Evolutionary conservation across 306 rosid species (phyloP), one percentile per base, ranked within the genome.

Genomic region (Quercus ilex): DNA sequence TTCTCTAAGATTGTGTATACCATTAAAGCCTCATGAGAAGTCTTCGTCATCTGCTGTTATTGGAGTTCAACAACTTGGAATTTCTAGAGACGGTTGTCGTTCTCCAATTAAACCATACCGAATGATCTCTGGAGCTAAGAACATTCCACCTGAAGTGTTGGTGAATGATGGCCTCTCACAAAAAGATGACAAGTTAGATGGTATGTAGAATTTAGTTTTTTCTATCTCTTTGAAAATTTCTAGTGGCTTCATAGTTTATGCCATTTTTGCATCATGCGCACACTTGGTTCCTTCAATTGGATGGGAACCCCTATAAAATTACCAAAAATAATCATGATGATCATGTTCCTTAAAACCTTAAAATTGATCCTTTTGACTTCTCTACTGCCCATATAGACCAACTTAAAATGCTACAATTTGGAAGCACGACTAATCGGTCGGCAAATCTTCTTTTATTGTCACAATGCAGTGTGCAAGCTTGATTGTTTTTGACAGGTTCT

Each of bases 21-120:
- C 83, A 43, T 81, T 83, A 73, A 85, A 65, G 85, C 82, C 79
- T 77, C 87, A 71, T 74, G 87, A 68, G 60, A 87, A 85, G 55
- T 55, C 78, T 31, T 60, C 70, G 67, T 82, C 85, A 77, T 26
- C 74, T 56, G 81, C 62, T 64, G 68, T 46, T 85, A 69, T 41
- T 35, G 86, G 81, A 83, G 84, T 57, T 33, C 78, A 78, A 68
- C 77, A n/a, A 69, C 78, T 7, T 68, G 85, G 68, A 69, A 19
- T 46, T 60, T 78, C 87, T n/a, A 76, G 69, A 20, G 82, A 65
- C 51, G 73, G 75, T 73, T 78, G 55, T 26, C 35, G 49, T 82
- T 83, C 84, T 73, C 77, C 79, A 71, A 83, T 73, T 74, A 17
- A 84, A 71, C 53, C 71, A 41, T 74, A 84, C 65, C 78, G 31